These are phyloP conservation scores for Piloderma croceum DNA, from an alignment of 768 basidiomycete genomes.

Conservation along the genomic window DNA sequence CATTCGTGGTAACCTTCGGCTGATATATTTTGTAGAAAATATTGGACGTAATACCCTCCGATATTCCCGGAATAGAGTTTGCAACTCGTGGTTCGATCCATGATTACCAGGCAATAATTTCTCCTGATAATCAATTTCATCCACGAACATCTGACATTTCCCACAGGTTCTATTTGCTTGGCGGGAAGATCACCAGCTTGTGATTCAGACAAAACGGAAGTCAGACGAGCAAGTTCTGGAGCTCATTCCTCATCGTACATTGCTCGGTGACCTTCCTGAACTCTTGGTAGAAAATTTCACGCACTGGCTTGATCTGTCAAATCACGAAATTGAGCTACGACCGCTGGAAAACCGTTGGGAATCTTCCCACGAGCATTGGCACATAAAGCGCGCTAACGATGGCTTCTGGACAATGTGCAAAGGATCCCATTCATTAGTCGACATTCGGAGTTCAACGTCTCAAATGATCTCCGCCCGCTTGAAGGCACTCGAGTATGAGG, in stretches of 20 bases:
- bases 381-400: constrained; percentile 9
- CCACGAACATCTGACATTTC: too few relatives aligned
- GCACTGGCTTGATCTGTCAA: constrained; percentile 28
- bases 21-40: too few relatives aligned
- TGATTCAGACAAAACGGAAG: neutral
- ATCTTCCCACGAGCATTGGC: constrained; percentile 22
- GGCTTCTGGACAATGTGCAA: constrained; percentile 7
- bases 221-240: neutral
- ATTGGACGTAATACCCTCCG: too few relatives aligned
- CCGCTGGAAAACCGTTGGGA: constrained; percentile 22
- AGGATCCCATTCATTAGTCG: constrained; percentile 15
- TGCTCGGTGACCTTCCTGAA: constrained; percentile 21
- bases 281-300: constrained; percentile 16
- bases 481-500: constrained; percentile 17
- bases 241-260: constrained; percentile 19
- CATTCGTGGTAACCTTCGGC: constrained; percentile 12
- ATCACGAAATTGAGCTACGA: constrained; percentile 21
- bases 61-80: constrained; percentile 22
- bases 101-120: constrained; percentile 16
- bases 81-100: constrained; percentile 14
- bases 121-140: neutral
- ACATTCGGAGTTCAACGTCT: constrained; percentile 23
- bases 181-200: constrained; percentile 2
- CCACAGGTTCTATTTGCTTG: constrained; percentile 22
- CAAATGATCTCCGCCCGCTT: constrained; percentile 22